Evolutionary conservation across 106 monocot species (phyloP).

Genomic region (Triglochin maritima): DNA sequence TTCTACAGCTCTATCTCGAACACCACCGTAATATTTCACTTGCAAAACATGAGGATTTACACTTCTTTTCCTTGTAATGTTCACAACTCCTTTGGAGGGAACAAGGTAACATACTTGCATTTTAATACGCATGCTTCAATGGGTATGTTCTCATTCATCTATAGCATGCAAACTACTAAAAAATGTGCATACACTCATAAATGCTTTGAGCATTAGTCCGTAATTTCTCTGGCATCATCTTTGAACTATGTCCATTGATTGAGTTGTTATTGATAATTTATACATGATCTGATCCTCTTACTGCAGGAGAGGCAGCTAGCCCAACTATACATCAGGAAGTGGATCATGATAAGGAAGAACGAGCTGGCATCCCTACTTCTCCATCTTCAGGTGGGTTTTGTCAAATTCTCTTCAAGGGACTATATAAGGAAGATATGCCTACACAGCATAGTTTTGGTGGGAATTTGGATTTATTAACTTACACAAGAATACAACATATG

Average conservation of each 20-base stretch:
- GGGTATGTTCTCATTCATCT: background rate
- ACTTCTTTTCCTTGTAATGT: too few species aligned
- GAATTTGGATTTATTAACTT: constrained; percentile 46
- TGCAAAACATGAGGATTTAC: too few species aligned
- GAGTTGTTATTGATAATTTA: background rate
- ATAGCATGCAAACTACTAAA: background rate
- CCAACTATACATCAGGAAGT: constrained; percentile 38
- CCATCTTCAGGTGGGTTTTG: constrained; percentile 99
- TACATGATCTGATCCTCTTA: background rate
- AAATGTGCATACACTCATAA: background rate
- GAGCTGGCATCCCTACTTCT: constrained; percentile 52
- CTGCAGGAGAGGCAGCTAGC: constrained; percentile 38
- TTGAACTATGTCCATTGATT: background rate
- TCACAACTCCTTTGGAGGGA: too few species aligned
- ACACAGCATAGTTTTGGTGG: constrained; percentile 71
- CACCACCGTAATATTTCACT: too few species aligned
- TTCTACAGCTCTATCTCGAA: too few species aligned
- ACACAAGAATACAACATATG: constrained; percentile 21
- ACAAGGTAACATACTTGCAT: too few species aligned
- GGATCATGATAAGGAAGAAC: constrained; percentile 54
- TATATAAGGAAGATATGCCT: constrained; percentile 87
- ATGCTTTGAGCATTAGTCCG: background rate
- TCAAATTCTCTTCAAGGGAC: constrained; percentile 84
- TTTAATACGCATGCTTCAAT: too few species aligned
- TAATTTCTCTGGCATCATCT: background rate